A percentile compares a stretch with the other conserved stretches of the same genome.
Evolutionary conservation across 2,329 filamentous ascomycete genomes (phyloP).

Genomic region (Trichoderma semiorbis): DNA sequence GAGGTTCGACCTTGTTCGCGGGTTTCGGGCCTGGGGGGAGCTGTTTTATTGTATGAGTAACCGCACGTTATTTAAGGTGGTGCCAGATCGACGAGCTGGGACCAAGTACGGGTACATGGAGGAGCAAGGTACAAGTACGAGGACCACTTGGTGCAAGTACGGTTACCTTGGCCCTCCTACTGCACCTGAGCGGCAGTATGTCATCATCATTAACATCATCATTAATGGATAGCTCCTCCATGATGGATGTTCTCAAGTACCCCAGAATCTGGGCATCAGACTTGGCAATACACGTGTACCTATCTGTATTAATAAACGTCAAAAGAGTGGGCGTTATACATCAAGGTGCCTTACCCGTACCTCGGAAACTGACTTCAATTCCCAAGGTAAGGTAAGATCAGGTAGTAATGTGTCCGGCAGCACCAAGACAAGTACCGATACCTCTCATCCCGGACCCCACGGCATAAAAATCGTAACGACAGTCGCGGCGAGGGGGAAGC

Average conservation of each 20-base stretch:
- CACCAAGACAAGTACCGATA: neutral
- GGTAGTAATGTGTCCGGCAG: too few relatives aligned
- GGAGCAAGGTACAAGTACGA: too few relatives aligned
- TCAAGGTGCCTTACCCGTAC: neutral
- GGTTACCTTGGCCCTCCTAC: neutral
- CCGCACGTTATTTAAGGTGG: neutral
- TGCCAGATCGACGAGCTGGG: conserved; percentile 2
- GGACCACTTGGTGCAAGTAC: neutral
- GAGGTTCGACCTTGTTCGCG: neutral
- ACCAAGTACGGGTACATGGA: neutral
- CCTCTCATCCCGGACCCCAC: neutral
- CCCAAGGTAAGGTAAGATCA: neutral
- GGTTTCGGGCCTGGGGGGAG: neutral
- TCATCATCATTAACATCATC: neutral
- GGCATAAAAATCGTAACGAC: too few relatives aligned
- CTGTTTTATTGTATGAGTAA: neutral
- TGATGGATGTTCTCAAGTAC: neutral
- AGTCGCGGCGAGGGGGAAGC: too few relatives aligned
- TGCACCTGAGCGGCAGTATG: neutral
- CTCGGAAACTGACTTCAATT: neutral
- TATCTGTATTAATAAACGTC: too few relatives aligned
- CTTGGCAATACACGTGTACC: too few relatives aligned
- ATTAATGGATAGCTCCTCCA: neutral
- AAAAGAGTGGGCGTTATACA: too few relatives aligned
- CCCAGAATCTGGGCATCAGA: neutral